A percentile compares a stretch with the other conserved stretches of the same genome.
Conservation (phyloP, 495 filamentous ascomycete species). For the Xylaria telfairii region DNA sequence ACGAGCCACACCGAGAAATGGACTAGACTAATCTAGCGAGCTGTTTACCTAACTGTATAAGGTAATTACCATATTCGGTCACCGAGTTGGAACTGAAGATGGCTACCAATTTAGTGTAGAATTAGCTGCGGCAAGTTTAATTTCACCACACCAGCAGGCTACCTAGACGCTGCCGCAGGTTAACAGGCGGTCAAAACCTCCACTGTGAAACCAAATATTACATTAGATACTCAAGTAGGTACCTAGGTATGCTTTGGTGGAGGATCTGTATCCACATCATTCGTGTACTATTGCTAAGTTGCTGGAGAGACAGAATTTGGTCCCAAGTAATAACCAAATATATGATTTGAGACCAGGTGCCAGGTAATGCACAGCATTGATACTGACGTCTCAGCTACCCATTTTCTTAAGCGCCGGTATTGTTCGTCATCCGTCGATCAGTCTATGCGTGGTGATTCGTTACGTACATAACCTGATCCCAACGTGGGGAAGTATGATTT, state of each 20-base stretch:
- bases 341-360: background rate
- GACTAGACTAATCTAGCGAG: background rate
- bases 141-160: background rate
- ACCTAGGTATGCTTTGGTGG: background rate
- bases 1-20: background rate
- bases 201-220: background rate
- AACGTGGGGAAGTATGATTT: background rate
- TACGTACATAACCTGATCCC: too few species aligned
- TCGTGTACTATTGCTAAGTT: background rate
- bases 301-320: background rate
- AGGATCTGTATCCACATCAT: background rate
- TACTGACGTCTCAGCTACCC: background rate
- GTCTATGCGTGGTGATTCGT: too few species aligned
- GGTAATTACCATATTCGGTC: background rate
- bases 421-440: background rate
- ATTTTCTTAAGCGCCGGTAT: background rate
- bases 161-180: background rate
- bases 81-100: background rate
- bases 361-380: background rate
- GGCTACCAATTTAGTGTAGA: too few species aligned
- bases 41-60: background rate
- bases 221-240: background rate
- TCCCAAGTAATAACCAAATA: too few species aligned
- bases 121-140: background rate
- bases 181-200: background rate